These are phyloP conservation scores for Corymbia calophylla DNA, from an alignment of 441 rosid genomes.

Conservation along the genomic window DNA sequence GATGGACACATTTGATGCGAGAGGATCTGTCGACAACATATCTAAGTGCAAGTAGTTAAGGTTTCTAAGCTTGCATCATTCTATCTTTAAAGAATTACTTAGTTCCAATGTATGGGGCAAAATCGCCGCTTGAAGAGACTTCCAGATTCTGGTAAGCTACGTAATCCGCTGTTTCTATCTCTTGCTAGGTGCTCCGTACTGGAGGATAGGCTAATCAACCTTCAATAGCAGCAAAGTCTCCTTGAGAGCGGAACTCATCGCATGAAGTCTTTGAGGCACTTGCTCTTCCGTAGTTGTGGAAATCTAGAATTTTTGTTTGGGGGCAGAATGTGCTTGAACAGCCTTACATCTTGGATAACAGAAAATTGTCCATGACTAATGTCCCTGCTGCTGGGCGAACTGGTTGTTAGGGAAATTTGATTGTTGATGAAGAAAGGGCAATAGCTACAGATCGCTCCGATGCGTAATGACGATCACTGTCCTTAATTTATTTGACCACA, in stretches of 20 bases:
- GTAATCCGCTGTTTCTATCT: accelerated
- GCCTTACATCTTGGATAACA: not conserved
- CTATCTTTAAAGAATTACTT: not conserved
- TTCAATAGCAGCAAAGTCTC: not conserved
- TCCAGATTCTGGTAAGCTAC: not conserved
- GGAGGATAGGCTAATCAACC: too few species aligned
- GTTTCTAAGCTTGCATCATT: not conserved
- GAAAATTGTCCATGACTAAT: not conserved
- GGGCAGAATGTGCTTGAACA: not conserved
- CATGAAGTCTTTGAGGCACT: not conserved
- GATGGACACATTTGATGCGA: not conserved
- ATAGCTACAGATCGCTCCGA: not conserved
- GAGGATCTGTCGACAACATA: not conserved
- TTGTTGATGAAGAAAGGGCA: not conserved
- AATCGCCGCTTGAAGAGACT: not conserved
- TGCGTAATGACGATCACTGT: not conserved
- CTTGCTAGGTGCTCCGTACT: not conserved
- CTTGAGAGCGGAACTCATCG: not conserved
- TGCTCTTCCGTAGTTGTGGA: not conserved
- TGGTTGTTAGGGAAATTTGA: not conserved
- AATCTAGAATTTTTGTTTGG: not conserved
- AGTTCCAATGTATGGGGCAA: not conserved
- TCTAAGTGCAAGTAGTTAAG: not conserved
- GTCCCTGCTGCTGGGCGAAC: not conserved
- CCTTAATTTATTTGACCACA: too few species aligned